Evolutionary conservation across 78 protist species (phyloP).

Genomic region (Cavenderia fasciculata): DNA sequence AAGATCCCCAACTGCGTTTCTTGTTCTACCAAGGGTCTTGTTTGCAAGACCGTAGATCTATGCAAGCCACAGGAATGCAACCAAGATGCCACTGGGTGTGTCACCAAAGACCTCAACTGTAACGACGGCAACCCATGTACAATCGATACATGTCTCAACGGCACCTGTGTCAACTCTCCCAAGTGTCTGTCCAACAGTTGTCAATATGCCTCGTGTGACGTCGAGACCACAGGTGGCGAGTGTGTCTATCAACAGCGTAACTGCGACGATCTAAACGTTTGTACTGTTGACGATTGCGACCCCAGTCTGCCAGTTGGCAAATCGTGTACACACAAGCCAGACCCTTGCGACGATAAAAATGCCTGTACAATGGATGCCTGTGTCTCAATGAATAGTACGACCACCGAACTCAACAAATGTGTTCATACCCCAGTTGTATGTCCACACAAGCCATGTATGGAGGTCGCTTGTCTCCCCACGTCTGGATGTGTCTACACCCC

Average conservation of each 20-base stretch:
- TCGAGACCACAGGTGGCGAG: background rate
- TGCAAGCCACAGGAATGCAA: too few species aligned
- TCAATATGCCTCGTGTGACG: background rate
- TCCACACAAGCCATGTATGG: too few species aligned
- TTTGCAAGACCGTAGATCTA: background rate
- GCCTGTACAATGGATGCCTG: slow-evolving; percentile 47
- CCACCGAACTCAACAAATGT: slow-evolving; percentile 23
- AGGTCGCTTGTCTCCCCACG: background rate
- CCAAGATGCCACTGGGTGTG: slow-evolving; percentile 4
- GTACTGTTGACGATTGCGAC: slow-evolving; percentile 6
- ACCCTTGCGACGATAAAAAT: slow-evolving; percentile 29
- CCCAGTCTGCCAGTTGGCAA: background rate
- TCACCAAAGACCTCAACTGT: background rate
- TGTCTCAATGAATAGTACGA: background rate
- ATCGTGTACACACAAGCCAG: slow-evolving; percentile 18
- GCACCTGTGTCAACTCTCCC: background rate
- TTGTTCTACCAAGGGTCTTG: background rate
- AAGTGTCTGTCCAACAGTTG: background rate
- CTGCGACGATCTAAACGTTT: slow-evolving; percentile 1
- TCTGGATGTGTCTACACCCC: background rate
- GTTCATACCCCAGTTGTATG: slow-evolving; percentile 21
- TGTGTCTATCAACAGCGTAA: background rate
- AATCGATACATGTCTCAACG: slow-evolving; percentile 9
- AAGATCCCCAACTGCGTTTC: slow-evolving; percentile 12
- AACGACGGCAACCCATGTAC: slow-evolving; percentile 55